Conservation (phyloP, 2,329 filamentous ascomycete species). For the Colletotrichum sp. region DNA sequence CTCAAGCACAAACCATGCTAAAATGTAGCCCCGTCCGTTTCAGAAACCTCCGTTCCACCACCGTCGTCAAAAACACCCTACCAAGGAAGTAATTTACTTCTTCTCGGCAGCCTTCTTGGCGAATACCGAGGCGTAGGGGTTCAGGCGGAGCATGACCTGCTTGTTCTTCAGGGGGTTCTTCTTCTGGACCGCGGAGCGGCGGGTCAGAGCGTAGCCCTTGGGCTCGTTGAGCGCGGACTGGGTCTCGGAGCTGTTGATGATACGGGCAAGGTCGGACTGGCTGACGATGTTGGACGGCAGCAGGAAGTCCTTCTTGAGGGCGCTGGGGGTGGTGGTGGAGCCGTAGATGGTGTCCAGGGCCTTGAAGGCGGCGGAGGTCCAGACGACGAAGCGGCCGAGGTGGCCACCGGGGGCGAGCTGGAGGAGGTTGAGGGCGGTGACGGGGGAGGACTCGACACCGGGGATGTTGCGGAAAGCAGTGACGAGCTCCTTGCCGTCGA, state of each 20-base stretch:
- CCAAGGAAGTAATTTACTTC: constrained; percentile 25
- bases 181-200: constrained; percentile 94
- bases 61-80: constrained; percentile 7
- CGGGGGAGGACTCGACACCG: constrained; percentile 94
- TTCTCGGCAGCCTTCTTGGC: constrained; percentile 72
- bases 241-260: constrained; percentile 99
- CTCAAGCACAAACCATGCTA: constrained; percentile 26
- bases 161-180: constrained; percentile 99
- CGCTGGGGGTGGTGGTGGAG: constrained; percentile 85
- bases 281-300: constrained; percentile 90
- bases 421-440: constrained; percentile 96
- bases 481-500: constrained; percentile 93
- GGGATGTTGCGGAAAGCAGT: constrained; percentile 98
- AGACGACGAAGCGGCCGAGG: constrained; percentile 98
- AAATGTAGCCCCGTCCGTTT: constrained; percentile 24
- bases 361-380: constrained; percentile 96
- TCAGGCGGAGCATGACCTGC: constrained; percentile 97
- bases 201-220: constrained; percentile 88
- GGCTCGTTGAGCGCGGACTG: constrained; percentile 93
- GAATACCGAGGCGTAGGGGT: constrained; percentile 95
- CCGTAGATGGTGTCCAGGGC: constrained; percentile 98
- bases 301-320: constrained; percentile 99
- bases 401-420: constrained; percentile 99
- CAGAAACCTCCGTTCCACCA: constrained; percentile 16
- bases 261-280: constrained; percentile 93